Conservation (phyloP, 208 protist species). For the Wallacemonas rigidus region DNA sequence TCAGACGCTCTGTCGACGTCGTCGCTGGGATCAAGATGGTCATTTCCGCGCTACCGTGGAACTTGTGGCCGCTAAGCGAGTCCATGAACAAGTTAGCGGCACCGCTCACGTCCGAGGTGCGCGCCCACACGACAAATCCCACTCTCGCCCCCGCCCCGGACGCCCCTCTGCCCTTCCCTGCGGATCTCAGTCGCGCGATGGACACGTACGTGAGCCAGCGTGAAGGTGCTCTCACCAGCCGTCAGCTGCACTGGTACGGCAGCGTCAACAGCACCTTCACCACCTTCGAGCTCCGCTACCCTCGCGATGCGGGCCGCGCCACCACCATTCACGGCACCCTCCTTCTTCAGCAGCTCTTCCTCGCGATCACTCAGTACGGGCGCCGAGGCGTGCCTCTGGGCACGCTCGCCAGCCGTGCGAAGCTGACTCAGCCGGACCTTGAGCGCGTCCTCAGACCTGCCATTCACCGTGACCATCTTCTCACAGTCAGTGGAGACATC, state of each 20-base stretch:
- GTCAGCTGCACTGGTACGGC: slow-evolving; percentile 32
- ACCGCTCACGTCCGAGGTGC: slow-evolving; percentile 10
- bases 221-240: slow-evolving; percentile 13
- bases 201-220: slow-evolving; percentile 23
- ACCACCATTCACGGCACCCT: slow-evolving; percentile 41
- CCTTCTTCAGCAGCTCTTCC: slow-evolving; percentile 39
- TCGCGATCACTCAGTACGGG: slow-evolving; percentile 33
- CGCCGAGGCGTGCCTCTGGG: slow-evolving; percentile 23
- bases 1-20: background rate
- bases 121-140: background rate
- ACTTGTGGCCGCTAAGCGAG: slow-evolving; percentile 26
- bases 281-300: slow-evolving; percentile 34
- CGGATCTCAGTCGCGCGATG: slow-evolving; percentile 22
- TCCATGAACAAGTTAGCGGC: background rate
- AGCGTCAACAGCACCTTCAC: slow-evolving; percentile 20
- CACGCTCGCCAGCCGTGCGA: slow-evolving; percentile 35
- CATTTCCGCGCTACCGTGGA: slow-evolving; percentile 34
- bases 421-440: slow-evolving; percentile 9
- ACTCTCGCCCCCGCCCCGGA: background rate
- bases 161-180: slow-evolving; percentile 34
- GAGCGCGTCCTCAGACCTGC: background rate
- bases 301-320: slow-evolving; percentile 22
- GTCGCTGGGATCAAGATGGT: slow-evolving; percentile 23
- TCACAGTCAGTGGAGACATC: slow-evolving; percentile 15
- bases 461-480: slow-evolving; percentile 28